phyloP scores from a whole-genome alignment of 192 early-diverging fungal species.

The Podila clonocystis region DNA sequence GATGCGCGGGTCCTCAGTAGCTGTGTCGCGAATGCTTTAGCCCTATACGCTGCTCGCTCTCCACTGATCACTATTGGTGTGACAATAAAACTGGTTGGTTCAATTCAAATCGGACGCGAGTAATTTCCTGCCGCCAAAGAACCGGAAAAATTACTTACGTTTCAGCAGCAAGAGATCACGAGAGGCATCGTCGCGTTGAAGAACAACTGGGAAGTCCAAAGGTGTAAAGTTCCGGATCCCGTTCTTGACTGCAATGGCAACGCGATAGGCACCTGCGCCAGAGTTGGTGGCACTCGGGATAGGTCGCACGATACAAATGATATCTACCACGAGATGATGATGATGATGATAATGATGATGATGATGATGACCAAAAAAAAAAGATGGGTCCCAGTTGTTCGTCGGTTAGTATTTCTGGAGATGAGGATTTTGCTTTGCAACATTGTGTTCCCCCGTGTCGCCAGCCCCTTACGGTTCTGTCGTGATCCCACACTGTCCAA shows the following conservation, averaged over 20 bases:
- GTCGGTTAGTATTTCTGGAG: not conserved
- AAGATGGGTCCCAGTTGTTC: not conserved
- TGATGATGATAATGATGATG: no score
- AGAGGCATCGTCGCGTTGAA: constrained; percentile 64
- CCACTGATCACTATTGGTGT: constrained; percentile 67
- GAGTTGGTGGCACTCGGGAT: constrained; percentile 4
- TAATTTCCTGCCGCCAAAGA: no score
- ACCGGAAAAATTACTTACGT: constrained; percentile 32
- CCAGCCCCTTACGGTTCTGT: constrained; percentile 34
- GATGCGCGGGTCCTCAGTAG: constrained; percentile 68
- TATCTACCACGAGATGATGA: constrained; percentile 19
- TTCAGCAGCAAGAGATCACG: constrained; percentile 75
- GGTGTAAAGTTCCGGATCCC: constrained; percentile 73
- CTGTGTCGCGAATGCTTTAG: constrained; percentile 72
- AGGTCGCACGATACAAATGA: constrained; percentile 41
- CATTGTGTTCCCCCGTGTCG: no score
- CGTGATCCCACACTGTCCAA: constrained; percentile 35
- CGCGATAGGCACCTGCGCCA: constrained; percentile 30
- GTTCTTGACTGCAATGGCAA: constrained; percentile 58
- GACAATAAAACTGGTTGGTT: not conserved
- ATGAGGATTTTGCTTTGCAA: no score
- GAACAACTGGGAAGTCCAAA: constrained; percentile 62
- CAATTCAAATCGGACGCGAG: not conserved
- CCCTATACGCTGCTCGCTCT: constrained; percentile 73
- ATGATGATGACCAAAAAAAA: no score